Evolutionary conservation across 805 yeast genomes (phyloP), one percentile per base, ranked within the genome.

Genomic region (Candida parachauliodes): DNA sequence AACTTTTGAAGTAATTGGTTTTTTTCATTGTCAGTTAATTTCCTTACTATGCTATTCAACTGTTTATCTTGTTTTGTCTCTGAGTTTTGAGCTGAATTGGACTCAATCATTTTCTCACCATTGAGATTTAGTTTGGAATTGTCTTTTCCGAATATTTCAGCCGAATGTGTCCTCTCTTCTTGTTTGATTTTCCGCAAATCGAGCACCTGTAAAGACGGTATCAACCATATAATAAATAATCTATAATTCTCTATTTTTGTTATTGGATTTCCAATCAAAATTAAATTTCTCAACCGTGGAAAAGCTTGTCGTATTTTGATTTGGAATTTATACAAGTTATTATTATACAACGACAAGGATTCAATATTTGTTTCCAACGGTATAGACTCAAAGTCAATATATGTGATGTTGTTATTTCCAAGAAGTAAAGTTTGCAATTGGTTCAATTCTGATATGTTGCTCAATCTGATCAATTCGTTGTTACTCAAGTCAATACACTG

Each of bases 401-500:
- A 31, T 2, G 63, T 44, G 3, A 88, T 76, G 42, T 74, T 62
- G 55, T 91, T 91, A 42, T 77, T 72, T 0, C 83, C 81, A 16
- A 81, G 48, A 7, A 88, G 62, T 2, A 91, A 48, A 0, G 82
- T 74, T 30, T 68, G 69, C 35, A 75, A 50, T 27, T 68, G 71
- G 22, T 38, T 34, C 28, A 72, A 43, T 5, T 37, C 3, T 7
- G 48, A 86, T 25, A 75, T 66, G 50, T 64, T 68, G 11, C 72
- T 68, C 5, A 91, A 46, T 2, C 66, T 68, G 1, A 70, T 58
- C n/a, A 91, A 60, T 23, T 77, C 81, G 58, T 91, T 91, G 51
- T 83, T 81, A 1, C 91, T 77, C 22, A 91, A 53, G 55, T 91
- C 97, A 2, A 91, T 59, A 11, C 71, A 76, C 42, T 71, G 81